Conservation (phyloP, 352 stramenopile species). For the Phytophthora litchii region DNA sequence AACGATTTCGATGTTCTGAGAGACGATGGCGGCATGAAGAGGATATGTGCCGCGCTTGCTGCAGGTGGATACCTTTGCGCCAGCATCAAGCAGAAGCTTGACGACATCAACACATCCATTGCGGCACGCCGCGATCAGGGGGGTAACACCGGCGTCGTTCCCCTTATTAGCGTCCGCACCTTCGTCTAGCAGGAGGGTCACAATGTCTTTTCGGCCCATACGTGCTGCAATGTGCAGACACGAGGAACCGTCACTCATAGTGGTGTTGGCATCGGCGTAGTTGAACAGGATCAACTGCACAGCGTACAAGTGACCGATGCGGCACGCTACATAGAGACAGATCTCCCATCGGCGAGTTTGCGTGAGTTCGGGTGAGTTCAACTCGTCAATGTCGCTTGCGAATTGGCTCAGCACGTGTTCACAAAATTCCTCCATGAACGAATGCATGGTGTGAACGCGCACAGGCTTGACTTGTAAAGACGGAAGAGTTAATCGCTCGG, state of each 20-base stretch:
- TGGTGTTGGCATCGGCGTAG: constrained; percentile 67
- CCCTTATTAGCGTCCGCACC: constrained; percentile 64
- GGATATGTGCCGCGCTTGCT: constrained; percentile 66
- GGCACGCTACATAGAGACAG: constrained; percentile 72
- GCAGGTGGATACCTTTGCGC: constrained; percentile 45
- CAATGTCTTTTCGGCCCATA: constrained; percentile 72
- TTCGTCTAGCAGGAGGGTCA: constrained; percentile 67
- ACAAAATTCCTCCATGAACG: constrained; percentile 84
- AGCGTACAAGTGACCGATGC: constrained; percentile 74
- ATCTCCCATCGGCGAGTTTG: constrained; percentile 71
- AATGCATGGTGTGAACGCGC: constrained; percentile 72
- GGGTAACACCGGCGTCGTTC: constrained; percentile 69
- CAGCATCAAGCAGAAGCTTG: constrained; percentile 56
- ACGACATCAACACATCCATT: constrained; percentile 66
- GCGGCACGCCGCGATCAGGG: constrained; percentile 71
- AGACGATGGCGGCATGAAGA: constrained; percentile 72
- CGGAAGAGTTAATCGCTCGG: constrained; percentile 38
- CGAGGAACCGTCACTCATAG: constrained; percentile 64
- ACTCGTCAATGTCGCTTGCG: constrained; percentile 64
- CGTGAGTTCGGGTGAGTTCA: constrained; percentile 53
- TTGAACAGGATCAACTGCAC: constrained; percentile 80
- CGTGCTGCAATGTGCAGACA: constrained; percentile 77
- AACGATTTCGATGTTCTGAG: constrained; percentile 69
- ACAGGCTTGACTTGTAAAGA: constrained; percentile 63
- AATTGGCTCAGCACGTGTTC: constrained; percentile 69